These are phyloP conservation scores for Didymella arachidicola DNA, from an alignment of 2,329 filamentous ascomycete genomes.

Conservation along the genomic window DNA sequence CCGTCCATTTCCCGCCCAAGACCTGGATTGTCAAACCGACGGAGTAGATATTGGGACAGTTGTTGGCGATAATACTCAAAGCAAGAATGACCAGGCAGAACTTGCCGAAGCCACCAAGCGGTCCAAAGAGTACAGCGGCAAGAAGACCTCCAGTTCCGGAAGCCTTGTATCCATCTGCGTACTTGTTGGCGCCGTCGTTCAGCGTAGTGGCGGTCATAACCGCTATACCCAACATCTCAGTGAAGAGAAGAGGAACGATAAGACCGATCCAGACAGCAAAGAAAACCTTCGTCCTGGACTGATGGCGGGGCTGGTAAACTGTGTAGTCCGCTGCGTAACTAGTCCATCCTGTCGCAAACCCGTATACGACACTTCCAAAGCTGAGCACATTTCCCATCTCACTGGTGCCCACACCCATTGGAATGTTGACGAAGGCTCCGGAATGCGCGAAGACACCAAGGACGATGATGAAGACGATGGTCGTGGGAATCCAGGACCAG, in stretches of 20 bases:
- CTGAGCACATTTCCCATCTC: constrained; percentile 71
- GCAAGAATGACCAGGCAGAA: constrained; percentile 74
- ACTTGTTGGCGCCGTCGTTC: constrained; percentile 63
- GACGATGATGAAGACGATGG: constrained; percentile 76
- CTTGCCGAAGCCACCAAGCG: constrained; percentile 72
- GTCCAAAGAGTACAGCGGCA: constrained; percentile 68
- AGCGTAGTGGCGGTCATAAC: constrained; percentile 69
- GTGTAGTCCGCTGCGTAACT: constrained; percentile 80
- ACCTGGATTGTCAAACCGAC: constrained; percentile 72
- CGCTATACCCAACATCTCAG: constrained; percentile 75
- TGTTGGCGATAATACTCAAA: constrained; percentile 73
- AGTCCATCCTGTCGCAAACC: constrained; percentile 77
- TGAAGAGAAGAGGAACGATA: constrained; percentile 75
- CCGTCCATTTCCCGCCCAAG: constrained; percentile 62
- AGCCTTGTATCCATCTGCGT: constrained; percentile 61
- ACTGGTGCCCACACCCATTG: constrained; percentile 65
- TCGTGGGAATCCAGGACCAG: constrained; percentile 76
- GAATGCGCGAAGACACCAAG: constrained; percentile 73
- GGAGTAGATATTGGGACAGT: constrained; percentile 75
- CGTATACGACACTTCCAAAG: constrained; percentile 71
- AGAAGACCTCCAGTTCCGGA: constrained; percentile 73
- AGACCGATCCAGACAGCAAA: constrained; percentile 73
- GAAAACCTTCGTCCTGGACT: constrained; percentile 70
- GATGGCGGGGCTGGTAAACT: constrained; percentile 74
- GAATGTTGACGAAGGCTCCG: constrained; percentile 68